These are phyloP conservation scores for Blastobotrys peoriensis DNA, from an alignment of 805 yeast genomes.

Conservation along the genomic window DNA sequence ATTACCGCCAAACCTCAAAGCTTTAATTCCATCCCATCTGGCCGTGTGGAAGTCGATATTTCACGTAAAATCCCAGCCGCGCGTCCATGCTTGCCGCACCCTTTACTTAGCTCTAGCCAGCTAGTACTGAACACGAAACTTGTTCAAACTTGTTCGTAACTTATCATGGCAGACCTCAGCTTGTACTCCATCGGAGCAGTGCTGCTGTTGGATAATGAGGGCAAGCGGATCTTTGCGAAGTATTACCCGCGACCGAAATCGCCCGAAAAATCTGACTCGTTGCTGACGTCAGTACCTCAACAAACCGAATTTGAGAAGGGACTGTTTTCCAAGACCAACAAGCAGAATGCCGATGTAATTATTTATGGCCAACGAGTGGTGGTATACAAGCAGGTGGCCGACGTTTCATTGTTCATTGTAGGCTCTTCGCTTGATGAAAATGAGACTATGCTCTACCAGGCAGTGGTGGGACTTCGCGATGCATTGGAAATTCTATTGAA, in stretches of 20 bases:
- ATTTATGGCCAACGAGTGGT: conserved; percentile 73
- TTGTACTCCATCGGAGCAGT: conserved; percentile 78
- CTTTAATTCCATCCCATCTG: too few species aligned
- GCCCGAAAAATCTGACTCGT: conserved; percentile 21
- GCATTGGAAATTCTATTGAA: conserved; percentile 72
- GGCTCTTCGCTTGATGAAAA: conserved; percentile 71
- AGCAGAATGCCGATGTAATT: conserved; percentile 72
- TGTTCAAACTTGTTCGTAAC: too few species aligned
- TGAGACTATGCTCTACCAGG: conserved; percentile 71
- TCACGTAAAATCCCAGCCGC: too few species aligned
- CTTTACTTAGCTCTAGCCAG: too few species aligned
- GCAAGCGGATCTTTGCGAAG: conserved; percentile 74
- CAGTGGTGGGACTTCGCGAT: conserved; percentile 71
- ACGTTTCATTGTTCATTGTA: conserved; percentile 63
- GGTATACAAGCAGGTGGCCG: conserved; percentile 81
- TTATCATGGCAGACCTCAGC: conserved; percentile 15
- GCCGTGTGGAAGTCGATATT: too few species aligned
- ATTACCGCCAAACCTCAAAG: too few species aligned
- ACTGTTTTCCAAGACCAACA: conserved; percentile 68
- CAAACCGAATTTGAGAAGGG: conserved; percentile 74
- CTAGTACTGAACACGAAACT: too few species aligned
- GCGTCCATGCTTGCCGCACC: too few species aligned
- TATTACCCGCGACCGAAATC: conserved; percentile 61
- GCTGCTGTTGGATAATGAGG: conserved; percentile 73
- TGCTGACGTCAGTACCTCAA: conserved; percentile 44